Evolutionary conservation across 257 asterid species (phyloP).

Genomic region (Solanum ossicruentum): DNA sequence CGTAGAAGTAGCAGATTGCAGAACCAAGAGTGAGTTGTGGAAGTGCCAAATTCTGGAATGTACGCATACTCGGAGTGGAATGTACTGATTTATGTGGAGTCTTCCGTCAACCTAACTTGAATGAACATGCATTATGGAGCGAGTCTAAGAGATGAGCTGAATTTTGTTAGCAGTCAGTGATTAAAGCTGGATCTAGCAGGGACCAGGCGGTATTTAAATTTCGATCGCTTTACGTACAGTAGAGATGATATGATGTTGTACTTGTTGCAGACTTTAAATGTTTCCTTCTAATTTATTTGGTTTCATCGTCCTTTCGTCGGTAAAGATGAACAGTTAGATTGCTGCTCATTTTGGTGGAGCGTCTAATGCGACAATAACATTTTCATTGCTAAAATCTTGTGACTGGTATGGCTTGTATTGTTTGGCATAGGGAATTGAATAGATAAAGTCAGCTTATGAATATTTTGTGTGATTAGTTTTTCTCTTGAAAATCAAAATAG

Average conservation of each 20-base stretch:
- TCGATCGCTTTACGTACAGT: neutral
- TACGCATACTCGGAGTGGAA: neutral
- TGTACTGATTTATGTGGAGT: neutral
- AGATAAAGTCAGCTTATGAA: no score
- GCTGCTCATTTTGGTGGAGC: neutral
- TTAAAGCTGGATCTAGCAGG: neutral
- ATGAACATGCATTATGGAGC: neutral
- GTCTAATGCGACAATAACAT: neutral
- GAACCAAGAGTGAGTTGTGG: neutral
- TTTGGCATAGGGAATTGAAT: no score
- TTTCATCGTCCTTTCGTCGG: neutral
- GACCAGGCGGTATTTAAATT: neutral
- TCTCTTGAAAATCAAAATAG: no score
- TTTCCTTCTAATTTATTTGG: neutral
- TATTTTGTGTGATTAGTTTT: no score
- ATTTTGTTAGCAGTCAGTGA: neutral
- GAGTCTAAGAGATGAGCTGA: neutral
- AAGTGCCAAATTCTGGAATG: neutral
- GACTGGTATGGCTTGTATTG: no score
- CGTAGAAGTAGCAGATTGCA: constrained; percentile 22
- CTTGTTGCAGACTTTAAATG: neutral
- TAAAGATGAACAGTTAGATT: neutral
- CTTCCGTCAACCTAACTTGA: neutral
- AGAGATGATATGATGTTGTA: neutral
- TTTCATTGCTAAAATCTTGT: no score